Percentiles rank a stretch among this genome's conserved stretches.
phyloP scores from a whole-genome alignment of 2,329 filamentous ascomycete genomes.

The Pleurostoma richardsiae region DNA sequence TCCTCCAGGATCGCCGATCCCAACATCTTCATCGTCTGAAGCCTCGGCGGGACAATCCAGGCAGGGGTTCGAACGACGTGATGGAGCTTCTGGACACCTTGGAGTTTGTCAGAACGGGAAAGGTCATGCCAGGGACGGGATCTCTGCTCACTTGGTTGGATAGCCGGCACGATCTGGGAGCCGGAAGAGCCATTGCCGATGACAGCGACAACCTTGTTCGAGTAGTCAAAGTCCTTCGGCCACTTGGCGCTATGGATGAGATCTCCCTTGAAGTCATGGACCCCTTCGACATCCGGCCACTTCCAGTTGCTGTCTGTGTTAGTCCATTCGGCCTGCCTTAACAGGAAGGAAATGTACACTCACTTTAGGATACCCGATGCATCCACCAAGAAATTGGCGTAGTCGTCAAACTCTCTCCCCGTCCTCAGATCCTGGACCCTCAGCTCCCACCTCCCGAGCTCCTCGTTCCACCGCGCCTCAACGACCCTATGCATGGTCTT shows the following conservation, averaged over 20 bases:
- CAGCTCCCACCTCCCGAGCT: slow-evolving; percentile 34
- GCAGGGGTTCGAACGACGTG: slow-evolving; percentile 34
- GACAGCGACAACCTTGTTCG: slow-evolving; percentile 47
- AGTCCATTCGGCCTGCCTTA: slow-evolving; percentile 4
- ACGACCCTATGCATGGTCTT: slow-evolving; percentile 35
- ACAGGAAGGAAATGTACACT: slow-evolving; percentile 12
- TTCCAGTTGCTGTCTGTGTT: slow-evolving; percentile 38
- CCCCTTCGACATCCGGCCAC: slow-evolving; percentile 43
- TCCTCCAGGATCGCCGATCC: slow-evolving; percentile 29
- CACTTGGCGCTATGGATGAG: slow-evolving; percentile 50
- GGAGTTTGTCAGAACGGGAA: neutral
- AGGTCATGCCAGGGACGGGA: neutral
- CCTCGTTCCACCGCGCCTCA: slow-evolving; percentile 39
- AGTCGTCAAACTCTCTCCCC: slow-evolving; percentile 33
- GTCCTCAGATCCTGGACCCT: slow-evolving; percentile 30
- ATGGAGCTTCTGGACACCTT: slow-evolving; percentile 27
- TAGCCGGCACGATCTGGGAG: slow-evolving; percentile 45
- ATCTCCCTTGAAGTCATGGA: slow-evolving; percentile 39
- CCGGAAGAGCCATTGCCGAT: slow-evolving; percentile 53
- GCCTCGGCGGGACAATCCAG: slow-evolving; percentile 31
- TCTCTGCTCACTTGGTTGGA: slow-evolving; percentile 33
- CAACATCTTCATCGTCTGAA: slow-evolving; percentile 29
- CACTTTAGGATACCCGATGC: slow-evolving; percentile 50
- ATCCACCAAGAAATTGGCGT: slow-evolving; percentile 43
- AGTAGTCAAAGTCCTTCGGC: slow-evolving; percentile 41